Base-by-base conservation (phyloP, 2,329 filamentous ascomycete species). In the Colletotrichum tropicicola region DNA sequence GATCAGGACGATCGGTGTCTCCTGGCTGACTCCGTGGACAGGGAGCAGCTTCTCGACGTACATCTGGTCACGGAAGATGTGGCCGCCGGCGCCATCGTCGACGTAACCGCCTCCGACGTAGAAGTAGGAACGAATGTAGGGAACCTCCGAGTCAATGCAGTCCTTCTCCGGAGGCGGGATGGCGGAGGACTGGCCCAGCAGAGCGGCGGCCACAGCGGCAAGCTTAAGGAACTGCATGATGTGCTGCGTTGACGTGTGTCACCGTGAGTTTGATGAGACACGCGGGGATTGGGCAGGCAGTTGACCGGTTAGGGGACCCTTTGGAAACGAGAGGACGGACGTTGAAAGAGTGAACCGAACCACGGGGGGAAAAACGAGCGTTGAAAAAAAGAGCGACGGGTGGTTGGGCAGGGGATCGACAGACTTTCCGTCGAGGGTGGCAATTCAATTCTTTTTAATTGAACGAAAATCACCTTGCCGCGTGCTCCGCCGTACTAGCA, bases 31-130 rank as follows among this genome's bases (percentile, higher is more conserved):
- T 32, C 70, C 72, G 9, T 48, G 23, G 6, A 70, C 64, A 13
- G 83, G 81, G 6, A 69, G 68, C 15, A 86, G 75, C 59, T 77
- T 77, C 74, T 87, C 85, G 27, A 86, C 82, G 68, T 87, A 87
- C 77, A 87, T 84, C 74, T 87, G 85, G 56, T 79, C 78, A 27
- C 72, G 72, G 21, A 74, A 69, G 43, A 74, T 69, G 63, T 78
- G 73, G 5, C 69, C 72, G 2, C 74, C 75, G 2, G 68, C 57
- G 12, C 68, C 71, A 48, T 76, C 70, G 27, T 70, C 44, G 30
- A 71, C 73, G 66, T 80, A 81, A 4, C 69, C 62, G 5, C 79
- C 79, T 30, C 78, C 79, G 6, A 75, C 70, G 59, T 78, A 80
- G 69, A 80, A 79, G 62, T 70, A 74, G 35, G 66, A 68, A 41